Percentiles rank a stretch among this genome's conserved stretches.
These are phyloP conservation scores for Leishmania braziliensis DNA, from an alignment of 208 protist species.

Conservation along the genomic window DNA sequence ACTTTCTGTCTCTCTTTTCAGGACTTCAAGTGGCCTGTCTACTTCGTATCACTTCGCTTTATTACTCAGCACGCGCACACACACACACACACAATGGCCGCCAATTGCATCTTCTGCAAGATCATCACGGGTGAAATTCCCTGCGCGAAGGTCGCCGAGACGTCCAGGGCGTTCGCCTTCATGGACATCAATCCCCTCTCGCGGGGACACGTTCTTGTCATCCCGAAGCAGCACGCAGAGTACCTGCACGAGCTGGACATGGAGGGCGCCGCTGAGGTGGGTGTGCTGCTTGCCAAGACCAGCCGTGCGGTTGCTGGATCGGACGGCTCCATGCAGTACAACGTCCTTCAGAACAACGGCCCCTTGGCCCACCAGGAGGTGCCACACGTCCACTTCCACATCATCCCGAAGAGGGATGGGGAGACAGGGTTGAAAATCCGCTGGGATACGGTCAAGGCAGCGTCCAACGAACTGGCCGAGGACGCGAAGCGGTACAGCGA, in stretches of 20 bases:
- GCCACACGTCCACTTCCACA: slow-evolving; percentile 94
- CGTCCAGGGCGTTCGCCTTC: slow-evolving; percentile 77
- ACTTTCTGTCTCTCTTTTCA: not conserved
- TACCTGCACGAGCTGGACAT: slow-evolving; percentile 78
- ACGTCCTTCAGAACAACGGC: slow-evolving; percentile 95
- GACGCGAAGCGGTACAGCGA: slow-evolving; percentile 68
- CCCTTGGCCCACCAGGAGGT: slow-evolving; percentile 91
- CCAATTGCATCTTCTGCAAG: slow-evolving; percentile 87
- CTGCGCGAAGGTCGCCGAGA: slow-evolving; percentile 88
- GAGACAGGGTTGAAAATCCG: slow-evolving; percentile 64
- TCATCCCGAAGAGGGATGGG: slow-evolving; percentile 87
- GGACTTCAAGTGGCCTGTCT: not conserved
- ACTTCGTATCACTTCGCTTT: not conserved
- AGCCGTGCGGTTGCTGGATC: slow-evolving; percentile 66
- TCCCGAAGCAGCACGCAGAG: slow-evolving; percentile 82
- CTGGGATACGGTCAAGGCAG: slow-evolving; percentile 68
- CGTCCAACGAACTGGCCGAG: slow-evolving; percentile 60
- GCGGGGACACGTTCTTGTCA: slow-evolving; percentile 81
- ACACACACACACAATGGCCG: slow-evolving; percentile 23
- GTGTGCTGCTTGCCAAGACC: slow-evolving; percentile 56
- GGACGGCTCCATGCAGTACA: slow-evolving; percentile 79
- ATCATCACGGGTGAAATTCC: slow-evolving; percentile 82
- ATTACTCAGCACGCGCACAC: slow-evolving; percentile 1
- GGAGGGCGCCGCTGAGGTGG: slow-evolving; percentile 74
- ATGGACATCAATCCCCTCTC: slow-evolving; percentile 90